Evolutionary conservation across 179 eudicot species (phyloP).

Genomic region (Heliamphora pulchella): DNA sequence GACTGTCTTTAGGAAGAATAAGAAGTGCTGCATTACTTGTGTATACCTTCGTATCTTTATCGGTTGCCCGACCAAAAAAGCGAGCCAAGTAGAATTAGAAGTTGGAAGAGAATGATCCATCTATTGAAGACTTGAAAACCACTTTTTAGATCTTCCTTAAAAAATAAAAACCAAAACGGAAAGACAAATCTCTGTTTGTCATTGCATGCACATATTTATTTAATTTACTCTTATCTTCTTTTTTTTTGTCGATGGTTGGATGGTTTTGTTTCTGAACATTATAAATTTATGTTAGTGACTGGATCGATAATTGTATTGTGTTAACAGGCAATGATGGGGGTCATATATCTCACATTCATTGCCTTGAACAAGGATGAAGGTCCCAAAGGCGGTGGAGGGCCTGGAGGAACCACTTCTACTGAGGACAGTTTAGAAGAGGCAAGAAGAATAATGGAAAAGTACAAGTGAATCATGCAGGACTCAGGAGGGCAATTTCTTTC

Average conservation of each 20-base stretch:
- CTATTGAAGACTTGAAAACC: neutral
- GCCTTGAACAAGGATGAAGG: constrained; percentile 51
- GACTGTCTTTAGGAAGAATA: too few relatives aligned
- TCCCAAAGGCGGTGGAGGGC: constrained; percentile 30
- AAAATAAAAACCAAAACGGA: too few relatives aligned
- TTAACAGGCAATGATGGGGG: constrained; percentile 47
- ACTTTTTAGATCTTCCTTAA: neutral
- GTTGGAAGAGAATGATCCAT: neutral
- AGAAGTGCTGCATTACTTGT: too few relatives aligned
- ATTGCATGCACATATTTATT: too few relatives aligned
- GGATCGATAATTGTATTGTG: neutral
- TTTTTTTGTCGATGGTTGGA: too few relatives aligned
- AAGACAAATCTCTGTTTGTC: too few relatives aligned
- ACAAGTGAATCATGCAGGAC: constrained; percentile 27
- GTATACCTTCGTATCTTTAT: neutral
- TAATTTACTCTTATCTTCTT: too few relatives aligned
- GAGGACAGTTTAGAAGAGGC: constrained; percentile 51
- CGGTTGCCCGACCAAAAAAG: neutral
- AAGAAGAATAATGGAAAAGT: constrained; percentile 55
- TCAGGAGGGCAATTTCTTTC: neutral
- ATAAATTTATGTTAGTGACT: neutral
- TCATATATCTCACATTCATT: constrained; percentile 38
- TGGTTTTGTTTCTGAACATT: neutral
- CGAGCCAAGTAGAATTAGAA: too few relatives aligned
- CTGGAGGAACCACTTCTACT: constrained; percentile 20